Percentiles rank a stretch among this genome's conserved stretches.
phyloP scores from a whole-genome alignment of 148 eudicot genomes.

The Camellia granthamiana region DNA sequence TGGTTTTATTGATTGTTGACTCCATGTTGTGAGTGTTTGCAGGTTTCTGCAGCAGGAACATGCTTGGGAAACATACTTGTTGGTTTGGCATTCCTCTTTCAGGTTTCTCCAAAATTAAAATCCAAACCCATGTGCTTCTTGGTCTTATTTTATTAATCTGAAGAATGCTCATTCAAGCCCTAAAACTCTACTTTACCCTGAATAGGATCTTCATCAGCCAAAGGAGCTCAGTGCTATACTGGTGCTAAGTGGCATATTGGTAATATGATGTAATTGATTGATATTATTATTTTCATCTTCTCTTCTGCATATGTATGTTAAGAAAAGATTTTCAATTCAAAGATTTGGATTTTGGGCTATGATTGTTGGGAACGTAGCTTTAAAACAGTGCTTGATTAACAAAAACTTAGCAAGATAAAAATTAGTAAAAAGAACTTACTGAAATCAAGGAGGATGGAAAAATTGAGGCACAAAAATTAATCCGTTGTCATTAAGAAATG shows the following conservation, averaged over 20 bases:
- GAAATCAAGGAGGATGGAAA: too few relatives aligned
- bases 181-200: neutral
- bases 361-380: too few relatives aligned
- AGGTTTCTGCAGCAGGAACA: conserved; percentile 23
- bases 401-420: too few relatives aligned
- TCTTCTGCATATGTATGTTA: too few relatives aligned
- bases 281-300: neutral
- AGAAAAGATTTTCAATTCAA: too few relatives aligned
- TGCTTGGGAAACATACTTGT: conserved; percentile 22
- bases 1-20: neutral
- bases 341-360: too few relatives aligned
- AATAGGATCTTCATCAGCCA: conserved; percentile 17
- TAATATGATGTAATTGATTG: neutral
- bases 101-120: conserved; percentile 19
- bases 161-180: neutral
- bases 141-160: neutral
- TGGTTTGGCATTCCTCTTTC: conserved; percentile 24
- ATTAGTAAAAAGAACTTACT: too few relatives aligned
- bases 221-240: conserved; percentile 20
- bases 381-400: too few relatives aligned
- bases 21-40: neutral
- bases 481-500: too few relatives aligned
- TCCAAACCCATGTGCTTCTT: neutral
- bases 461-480: too few relatives aligned
- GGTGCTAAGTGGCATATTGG: conserved; percentile 27